A percentile compares a stretch with the other conserved stretches of the same genome.
phyloP scores from a whole-genome alignment of 2,329 filamentous ascomycete genomes.

The Colletotrichum lupini region DNA sequence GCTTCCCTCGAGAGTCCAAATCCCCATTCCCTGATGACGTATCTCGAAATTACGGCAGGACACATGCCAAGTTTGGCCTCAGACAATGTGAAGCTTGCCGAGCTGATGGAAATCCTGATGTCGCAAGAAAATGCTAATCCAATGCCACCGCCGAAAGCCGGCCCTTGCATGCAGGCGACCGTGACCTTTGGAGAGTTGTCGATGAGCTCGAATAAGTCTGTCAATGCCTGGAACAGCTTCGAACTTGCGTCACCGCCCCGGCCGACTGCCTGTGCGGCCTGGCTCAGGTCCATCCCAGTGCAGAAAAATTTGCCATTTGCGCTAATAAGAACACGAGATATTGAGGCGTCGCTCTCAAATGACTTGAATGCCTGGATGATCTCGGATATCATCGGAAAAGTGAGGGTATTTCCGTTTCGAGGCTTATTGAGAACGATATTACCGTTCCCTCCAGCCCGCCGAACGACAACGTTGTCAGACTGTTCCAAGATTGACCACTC shows the following conservation, averaged over 20 bases:
- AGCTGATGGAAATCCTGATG: slow-evolving; percentile 42
- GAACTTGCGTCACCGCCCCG: not conserved
- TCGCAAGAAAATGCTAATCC: slow-evolving; percentile 56
- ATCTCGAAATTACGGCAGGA: slow-evolving; percentile 52
- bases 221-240: not conserved
- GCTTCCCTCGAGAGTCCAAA: slow-evolving; percentile 48
- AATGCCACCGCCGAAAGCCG: slow-evolving; percentile 55
- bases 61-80: slow-evolving; percentile 53
- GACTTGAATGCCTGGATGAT: no score
- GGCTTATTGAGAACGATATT: slow-evolving; percentile 54
- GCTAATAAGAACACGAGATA: slow-evolving; percentile 50
- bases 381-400: no score
- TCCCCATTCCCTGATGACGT: slow-evolving; percentile 51
- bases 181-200: slow-evolving; percentile 53
- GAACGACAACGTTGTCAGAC: no score
- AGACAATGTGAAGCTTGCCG: slow-evolving; percentile 46
- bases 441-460: no score
- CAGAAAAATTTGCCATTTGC: slow-evolving; percentile 52
- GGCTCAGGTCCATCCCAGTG: slow-evolving; percentile 52
- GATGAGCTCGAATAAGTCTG: slow-evolving; percentile 39
- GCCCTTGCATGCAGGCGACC: slow-evolving; percentile 53
- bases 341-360: slow-evolving; percentile 36
- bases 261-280: slow-evolving; percentile 14
- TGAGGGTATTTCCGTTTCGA: no score
- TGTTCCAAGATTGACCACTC: no score